Evolutionary conservation across 2,329 filamentous ascomycete genomes (phyloP).

Genomic region (Xylariaceae sp.): DNA sequence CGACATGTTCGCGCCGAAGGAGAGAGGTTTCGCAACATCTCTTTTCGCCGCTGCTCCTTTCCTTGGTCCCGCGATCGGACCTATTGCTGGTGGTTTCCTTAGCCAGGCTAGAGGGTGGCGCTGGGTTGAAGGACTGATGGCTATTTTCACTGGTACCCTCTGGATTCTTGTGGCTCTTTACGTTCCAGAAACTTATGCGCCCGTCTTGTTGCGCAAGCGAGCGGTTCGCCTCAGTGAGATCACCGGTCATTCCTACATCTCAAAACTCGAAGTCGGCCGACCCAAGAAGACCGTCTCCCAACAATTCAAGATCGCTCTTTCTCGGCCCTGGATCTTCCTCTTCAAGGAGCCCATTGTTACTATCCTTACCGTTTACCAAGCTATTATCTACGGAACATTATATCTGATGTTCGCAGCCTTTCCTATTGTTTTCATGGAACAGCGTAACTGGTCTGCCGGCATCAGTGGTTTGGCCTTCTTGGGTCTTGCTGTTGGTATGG

Average conservation of each 20-base stretch:
- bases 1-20: constrained; percentile 50
- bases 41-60: constrained; percentile 65
- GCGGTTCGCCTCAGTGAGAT: constrained; percentile 47
- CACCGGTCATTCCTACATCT: constrained; percentile 54
- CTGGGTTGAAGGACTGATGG: constrained; percentile 65
- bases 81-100: constrained; percentile 64
- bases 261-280: constrained; percentile 43
- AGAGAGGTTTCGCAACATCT: constrained; percentile 54
- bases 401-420: constrained; percentile 60
- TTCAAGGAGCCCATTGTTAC: constrained; percentile 69
- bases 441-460: constrained; percentile 56
- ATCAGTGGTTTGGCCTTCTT: constrained; percentile 63
- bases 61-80: constrained; percentile 59
- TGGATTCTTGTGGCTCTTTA: constrained; percentile 50
- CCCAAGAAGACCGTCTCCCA: constrained; percentile 43
- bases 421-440: constrained; percentile 61
- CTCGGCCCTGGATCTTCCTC: constrained; percentile 64
- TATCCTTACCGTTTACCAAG: constrained; percentile 62
- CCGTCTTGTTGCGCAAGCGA: constrained; percentile 52
- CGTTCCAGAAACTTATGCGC: constrained; percentile 60
- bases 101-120: constrained; percentile 62
- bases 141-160: constrained; percentile 58
- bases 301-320: constrained; percentile 55
- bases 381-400: constrained; percentile 54
- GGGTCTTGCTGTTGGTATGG: constrained; percentile 65